Evolutionary conservation across 176 grass and related monocot genomes (phyloP), one percentile per base, ranked within the genome.

Genomic region (Oryza officinalis): DNA sequence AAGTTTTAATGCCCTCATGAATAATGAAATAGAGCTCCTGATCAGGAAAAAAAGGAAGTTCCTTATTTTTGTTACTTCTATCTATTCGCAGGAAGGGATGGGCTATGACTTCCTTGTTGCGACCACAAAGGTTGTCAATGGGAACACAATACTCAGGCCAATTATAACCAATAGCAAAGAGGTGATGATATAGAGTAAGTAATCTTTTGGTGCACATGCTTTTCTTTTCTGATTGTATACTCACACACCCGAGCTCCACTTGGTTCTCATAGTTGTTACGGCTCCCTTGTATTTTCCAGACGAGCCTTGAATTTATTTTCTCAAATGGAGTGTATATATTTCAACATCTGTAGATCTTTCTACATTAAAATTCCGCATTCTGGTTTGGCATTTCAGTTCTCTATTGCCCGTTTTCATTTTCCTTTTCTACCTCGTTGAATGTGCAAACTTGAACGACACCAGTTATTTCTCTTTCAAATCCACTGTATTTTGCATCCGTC

Each of bases 91-190:
- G 95, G 95, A 97, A 84, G 95, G 92, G 70, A 97, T 91, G 90
- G 92, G 92, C 43, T 94, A 93, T 25, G 95, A 97, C 81, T 97
- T 97, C 76, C 87, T 97, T 59, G 54, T 97, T 84, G 92, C 84
- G 59, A 92, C 92, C 35, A 94, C 95, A 79, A 97, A 92, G 93
- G 81, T 97, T 25, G 85, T 97, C 40, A 93, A 86, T 60, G 95
- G 95, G 30, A 97, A 89, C 71, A 89, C 95, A 38, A 88, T 97
- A 65, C 89, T 94, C 47, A 78, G 86, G 69, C 82, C 95, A 38
- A 91, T 97, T 78, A 90, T 94, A 77, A 50, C 59, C 46, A 92
- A 63, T 82, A 91, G 90, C 70, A 80, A 81, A 80, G 87, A 86
- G 77, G 81, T 83, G 60, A 60, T 84, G 73, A 82, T 74, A 63